Conservation (phyloP, 2,329 filamentous ascomycete species). For the Botryotinia convoluta region DNA sequence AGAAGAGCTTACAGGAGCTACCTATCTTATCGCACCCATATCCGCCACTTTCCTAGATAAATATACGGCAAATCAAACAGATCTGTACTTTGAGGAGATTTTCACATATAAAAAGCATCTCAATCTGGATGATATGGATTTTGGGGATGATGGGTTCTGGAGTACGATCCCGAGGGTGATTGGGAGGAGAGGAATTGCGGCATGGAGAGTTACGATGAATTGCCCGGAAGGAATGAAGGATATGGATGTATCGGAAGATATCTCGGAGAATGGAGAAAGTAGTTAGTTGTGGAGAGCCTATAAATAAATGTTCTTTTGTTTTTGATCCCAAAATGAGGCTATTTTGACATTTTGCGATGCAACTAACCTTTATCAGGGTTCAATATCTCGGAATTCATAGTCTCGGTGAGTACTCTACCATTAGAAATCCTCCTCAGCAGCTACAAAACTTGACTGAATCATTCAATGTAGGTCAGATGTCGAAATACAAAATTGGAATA, state of each 20-base stretch:
- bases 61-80: constrained; percentile 47
- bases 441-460: background rate
- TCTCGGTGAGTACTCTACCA: background rate
- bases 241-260: background rate
- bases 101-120: constrained; percentile 68
- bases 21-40: constrained; percentile 69
- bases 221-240: constrained; percentile 7
- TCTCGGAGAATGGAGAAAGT: background rate
- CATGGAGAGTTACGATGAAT: constrained; percentile 57
- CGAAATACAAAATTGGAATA: background rate
- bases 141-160: constrained; percentile 73
- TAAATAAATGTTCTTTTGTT: constrained; percentile 16
- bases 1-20: constrained; percentile 57
- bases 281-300: background rate
- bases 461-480: background rate
- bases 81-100: constrained; percentile 63
- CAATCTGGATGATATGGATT: constrained; percentile 78
- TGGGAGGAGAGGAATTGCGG: constrained; percentile 58
- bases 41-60: constrained; percentile 69
- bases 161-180: constrained; percentile 66
- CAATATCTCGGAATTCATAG: background rate
- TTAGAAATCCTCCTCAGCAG: background rate
- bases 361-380: background rate
- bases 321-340: background rate
- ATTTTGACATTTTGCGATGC: background rate